Percentiles rank a stretch among this genome's conserved stretches.
These are phyloP conservation scores for Musa balbisiana DNA, from an alignment of 202 grass and related monocot species.

Conservation along the genomic window DNA sequence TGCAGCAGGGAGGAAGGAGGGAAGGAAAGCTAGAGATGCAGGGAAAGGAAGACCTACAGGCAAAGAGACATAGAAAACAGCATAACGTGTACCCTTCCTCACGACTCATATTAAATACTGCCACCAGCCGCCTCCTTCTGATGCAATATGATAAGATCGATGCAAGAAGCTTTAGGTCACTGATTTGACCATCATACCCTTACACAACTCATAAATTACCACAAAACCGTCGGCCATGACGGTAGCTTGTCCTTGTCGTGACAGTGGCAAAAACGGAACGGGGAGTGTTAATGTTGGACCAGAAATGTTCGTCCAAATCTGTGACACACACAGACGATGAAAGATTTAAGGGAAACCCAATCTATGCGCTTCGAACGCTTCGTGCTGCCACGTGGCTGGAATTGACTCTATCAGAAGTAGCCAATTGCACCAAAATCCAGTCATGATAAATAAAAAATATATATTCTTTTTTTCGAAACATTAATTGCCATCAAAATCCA, in stretches of 20 bases:
- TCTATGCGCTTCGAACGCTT: too few species aligned
- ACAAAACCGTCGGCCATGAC: slow-evolving; percentile 19
- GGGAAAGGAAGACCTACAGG: slow-evolving; percentile 22
- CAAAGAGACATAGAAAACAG: slow-evolving; percentile 25
- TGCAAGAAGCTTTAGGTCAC: neutral
- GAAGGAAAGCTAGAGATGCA: slow-evolving; percentile 20
- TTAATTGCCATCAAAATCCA: too few species aligned
- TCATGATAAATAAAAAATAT: too few species aligned
- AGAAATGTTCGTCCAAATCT: too few species aligned
- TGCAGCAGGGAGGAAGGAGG: neutral
- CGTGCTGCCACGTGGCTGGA: too few species aligned
- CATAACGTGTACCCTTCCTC: slow-evolving; percentile 2
- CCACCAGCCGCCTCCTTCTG: slow-evolving; percentile 11
- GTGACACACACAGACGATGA: too few species aligned
- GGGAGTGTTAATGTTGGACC: neutral
- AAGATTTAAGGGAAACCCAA: too few species aligned
- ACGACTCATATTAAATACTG: neutral
- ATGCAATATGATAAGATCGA: slow-evolving; percentile 34
- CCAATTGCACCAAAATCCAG: too few species aligned
- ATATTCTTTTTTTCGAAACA: too few species aligned
- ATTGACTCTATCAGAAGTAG: too few species aligned
- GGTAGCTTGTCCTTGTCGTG: slow-evolving; percentile 47
- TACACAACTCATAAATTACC: slow-evolving; percentile 26
- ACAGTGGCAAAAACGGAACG: slow-evolving; percentile 80
- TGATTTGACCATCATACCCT: slow-evolving; percentile 21